Conservation (phyloP, 2,329 filamentous ascomycete species). For the Aspergillus fischeri region DNA sequence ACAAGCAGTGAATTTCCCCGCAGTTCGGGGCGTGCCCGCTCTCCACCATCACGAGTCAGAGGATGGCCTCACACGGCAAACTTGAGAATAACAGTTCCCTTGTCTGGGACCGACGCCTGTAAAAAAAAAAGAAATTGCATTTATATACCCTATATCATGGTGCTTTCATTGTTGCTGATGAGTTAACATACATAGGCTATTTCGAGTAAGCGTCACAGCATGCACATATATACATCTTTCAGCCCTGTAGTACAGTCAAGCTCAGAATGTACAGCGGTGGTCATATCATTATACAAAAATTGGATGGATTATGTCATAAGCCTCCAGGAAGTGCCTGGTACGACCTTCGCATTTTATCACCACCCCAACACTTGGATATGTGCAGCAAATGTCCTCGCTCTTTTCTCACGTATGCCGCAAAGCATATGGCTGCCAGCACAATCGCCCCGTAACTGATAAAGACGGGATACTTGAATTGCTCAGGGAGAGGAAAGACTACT, state of each 20-base stretch:
- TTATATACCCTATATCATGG: too few relatives aligned
- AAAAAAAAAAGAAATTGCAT: too few relatives aligned
- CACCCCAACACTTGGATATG: conserved; percentile 14
- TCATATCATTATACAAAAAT: background rate
- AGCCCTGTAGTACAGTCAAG: background rate
- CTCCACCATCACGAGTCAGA: too few relatives aligned
- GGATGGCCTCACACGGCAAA: background rate
- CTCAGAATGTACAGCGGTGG: background rate
- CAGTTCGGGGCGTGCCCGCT: background rate
- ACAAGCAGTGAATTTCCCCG: background rate
- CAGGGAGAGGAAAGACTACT: conserved; percentile 59
- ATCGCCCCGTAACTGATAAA: conserved; percentile 50
- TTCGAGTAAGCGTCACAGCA: background rate
- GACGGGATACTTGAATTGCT: conserved; percentile 62
- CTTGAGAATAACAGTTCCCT: background rate
- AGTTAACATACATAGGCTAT: too few relatives aligned
- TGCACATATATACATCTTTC: background rate
- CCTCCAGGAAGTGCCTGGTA: background rate
- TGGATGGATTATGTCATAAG: background rate
- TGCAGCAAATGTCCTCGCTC: conserved; percentile 61
- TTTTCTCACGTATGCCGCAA: conserved; percentile 54
- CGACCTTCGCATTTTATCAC: conserved; percentile 5
- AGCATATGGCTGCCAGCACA: conserved; percentile 33
- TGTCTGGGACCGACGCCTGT: background rate
- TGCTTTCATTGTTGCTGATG: background rate